Conservation (phyloP, 164 flowering plant species). For the Magnolia sinica region DNA sequence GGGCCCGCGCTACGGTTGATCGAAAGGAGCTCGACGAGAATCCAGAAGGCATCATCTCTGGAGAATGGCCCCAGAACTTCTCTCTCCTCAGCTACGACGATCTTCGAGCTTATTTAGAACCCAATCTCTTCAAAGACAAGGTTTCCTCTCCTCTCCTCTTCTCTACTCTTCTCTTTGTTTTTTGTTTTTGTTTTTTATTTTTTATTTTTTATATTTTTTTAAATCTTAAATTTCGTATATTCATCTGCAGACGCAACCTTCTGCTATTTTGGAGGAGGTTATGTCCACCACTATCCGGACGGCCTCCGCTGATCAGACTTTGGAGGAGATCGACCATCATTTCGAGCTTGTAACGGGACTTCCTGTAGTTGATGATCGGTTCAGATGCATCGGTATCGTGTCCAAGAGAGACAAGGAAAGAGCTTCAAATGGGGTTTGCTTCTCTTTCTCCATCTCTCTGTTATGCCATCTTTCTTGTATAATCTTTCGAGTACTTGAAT, state of each 20-base stretch:
- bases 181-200: background rate
- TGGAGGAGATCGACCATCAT: constrained; percentile 27
- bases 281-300: constrained; percentile 24
- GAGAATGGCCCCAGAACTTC: constrained; percentile 36
- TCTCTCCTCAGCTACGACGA: constrained; percentile 33
- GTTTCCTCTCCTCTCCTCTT: background rate
- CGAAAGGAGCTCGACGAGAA: constrained; percentile 11
- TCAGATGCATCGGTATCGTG: constrained; percentile 11
- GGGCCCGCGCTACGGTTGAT: constrained; percentile 12
- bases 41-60: constrained; percentile 28
- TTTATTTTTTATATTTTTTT: background rate
- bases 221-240: background rate
- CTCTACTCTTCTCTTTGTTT: background rate
- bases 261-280: constrained; percentile 24
- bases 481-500: background rate
- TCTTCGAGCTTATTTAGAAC: constrained; percentile 27
- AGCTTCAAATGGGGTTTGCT: constrained; percentile 16
- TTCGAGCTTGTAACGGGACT: constrained; percentile 26
- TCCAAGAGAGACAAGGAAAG: constrained; percentile 13
- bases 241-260: constrained; percentile 23
- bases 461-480: too few relatives aligned
- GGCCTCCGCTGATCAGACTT: constrained; percentile 25
- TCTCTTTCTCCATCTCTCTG: background rate
- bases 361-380: constrained; percentile 13
- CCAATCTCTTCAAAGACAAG: constrained; percentile 31